phyloP scores from a whole-genome alignment of 2,329 filamentous ascomycete genomes.

The Annulohypoxylon truncatum region DNA sequence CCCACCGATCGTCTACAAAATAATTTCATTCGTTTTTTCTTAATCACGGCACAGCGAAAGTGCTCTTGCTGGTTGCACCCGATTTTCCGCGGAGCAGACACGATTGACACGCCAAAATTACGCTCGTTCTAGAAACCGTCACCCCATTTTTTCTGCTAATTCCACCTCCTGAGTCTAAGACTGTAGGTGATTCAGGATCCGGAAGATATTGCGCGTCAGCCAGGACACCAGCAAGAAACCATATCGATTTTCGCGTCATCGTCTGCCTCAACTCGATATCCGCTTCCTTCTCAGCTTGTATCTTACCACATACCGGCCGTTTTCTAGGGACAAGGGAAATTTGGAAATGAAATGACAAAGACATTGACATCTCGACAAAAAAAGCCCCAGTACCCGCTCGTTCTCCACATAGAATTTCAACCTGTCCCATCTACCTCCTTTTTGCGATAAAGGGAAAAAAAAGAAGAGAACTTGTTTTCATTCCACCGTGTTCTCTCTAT shows the following conservation, averaged over 20 bases:
- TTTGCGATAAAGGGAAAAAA: conserved; percentile 33
- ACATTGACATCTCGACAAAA: conserved; percentile 43
- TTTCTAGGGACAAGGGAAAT: conserved; percentile 14
- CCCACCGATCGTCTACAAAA: conserved; percentile 25
- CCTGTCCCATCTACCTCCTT: conserved; percentile 36
- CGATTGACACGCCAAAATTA: conserved; percentile 20
- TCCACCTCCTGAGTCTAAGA: conserved; percentile 21
- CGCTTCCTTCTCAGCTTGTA: conserved; percentile 10
- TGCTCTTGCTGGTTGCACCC: neutral
- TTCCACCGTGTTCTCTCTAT: conserved; percentile 7
- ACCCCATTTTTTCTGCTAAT: conserved; percentile 19
- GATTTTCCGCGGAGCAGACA: conserved; percentile 24
- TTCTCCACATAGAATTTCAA: conserved; percentile 42
- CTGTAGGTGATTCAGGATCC: conserved; percentile 21
- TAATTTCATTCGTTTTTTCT: conserved; percentile 35
- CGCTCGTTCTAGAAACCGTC: conserved; percentile 33
- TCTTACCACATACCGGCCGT: conserved; percentile 14
- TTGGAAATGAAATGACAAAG: conserved; percentile 44
- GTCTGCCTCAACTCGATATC: conserved; percentile 4
- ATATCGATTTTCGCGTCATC: conserved; percentile 12
- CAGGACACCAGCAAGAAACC: conserved; percentile 20
- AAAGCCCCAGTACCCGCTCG: conserved; percentile 38
- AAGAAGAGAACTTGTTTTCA: conserved; percentile 19
- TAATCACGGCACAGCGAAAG: conserved; percentile 13
- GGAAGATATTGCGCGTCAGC: conserved; percentile 18